phyloP scores from a whole-genome alignment of 495 filamentous ascomycete species.

The Penicillium atrosanguineum region DNA sequence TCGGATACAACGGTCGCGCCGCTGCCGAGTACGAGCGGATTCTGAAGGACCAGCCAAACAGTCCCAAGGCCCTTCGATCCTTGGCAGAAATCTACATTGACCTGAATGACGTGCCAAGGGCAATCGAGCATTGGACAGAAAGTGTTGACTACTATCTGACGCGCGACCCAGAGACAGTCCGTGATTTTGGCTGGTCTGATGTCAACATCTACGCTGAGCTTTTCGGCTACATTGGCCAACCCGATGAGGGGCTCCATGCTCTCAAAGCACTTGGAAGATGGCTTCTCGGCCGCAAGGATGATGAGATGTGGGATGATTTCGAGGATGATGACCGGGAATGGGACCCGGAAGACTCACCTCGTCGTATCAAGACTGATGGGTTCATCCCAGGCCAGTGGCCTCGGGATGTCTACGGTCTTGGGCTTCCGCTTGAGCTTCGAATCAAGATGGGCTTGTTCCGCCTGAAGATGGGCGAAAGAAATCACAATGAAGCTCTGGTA shows the following conservation, averaged over 20 bases:
- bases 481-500: constrained; percentile 76
- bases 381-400: constrained; percentile 56
- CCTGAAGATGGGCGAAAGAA: constrained; percentile 55
- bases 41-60: constrained; percentile 56
- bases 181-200: constrained; percentile 75
- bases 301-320: constrained; percentile 77
- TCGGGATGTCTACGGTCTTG: constrained; percentile 63
- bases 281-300: constrained; percentile 72
- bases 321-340: constrained; percentile 86
- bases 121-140: constrained; percentile 57
- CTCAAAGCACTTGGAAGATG: constrained; percentile 73
- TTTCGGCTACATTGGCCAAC: constrained; percentile 59
- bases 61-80: constrained; percentile 58
- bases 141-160: constrained; percentile 56
- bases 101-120: constrained; percentile 51
- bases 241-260: constrained; percentile 60
- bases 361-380: constrained; percentile 55
- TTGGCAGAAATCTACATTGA: constrained; percentile 66
- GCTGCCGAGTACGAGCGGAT: constrained; percentile 62
- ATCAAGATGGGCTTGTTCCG: constrained; percentile 83
- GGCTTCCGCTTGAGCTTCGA: constrained; percentile 80
- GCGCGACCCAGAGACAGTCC: constrained; percentile 44
- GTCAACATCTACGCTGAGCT: constrained; percentile 82
- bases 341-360: constrained; percentile 70
- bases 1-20: constrained; percentile 55